A percentile compares a stretch with the other conserved stretches of the same genome.
These are phyloP conservation scores for Castanopsis chinensis DNA, from an alignment of 306 rosid species.

Conservation along the genomic window DNA sequence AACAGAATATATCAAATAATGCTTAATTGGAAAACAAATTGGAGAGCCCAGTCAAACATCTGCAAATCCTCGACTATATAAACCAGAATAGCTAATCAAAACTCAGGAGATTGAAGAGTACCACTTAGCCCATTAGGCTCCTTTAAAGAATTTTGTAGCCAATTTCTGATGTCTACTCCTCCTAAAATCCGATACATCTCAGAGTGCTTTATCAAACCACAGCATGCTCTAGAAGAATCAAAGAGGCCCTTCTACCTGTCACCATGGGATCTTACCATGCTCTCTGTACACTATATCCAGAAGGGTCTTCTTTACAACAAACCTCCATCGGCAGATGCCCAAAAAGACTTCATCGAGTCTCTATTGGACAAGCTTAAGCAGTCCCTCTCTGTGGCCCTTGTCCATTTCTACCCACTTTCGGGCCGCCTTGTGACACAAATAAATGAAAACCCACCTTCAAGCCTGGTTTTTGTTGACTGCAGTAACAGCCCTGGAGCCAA, in stretches of 20 bases:
- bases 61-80: neutral
- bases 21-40: too few species aligned
- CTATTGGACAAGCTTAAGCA: constrained; percentile 41
- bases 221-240: neutral
- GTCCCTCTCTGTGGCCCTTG: constrained; percentile 50
- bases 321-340: constrained; percentile 11
- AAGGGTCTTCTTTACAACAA: constrained; percentile 67
- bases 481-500: constrained; percentile 38
- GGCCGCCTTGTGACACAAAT: constrained; percentile 45
- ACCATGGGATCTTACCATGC: constrained; percentile 46
- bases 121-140: neutral
- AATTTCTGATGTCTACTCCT: neutral
- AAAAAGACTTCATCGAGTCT: constrained; percentile 11
- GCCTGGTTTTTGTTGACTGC: constrained; percentile 42
- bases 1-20: too few species aligned
- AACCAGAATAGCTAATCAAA: neutral
- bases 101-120: neutral
- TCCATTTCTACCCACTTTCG: constrained; percentile 62
- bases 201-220: constrained; percentile 37
- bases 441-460: constrained; percentile 28
- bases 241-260: constrained; percentile 26
- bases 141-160: neutral
- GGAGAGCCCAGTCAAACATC: neutral
- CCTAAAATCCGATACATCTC: constrained; percentile 16
- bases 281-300: constrained; percentile 56